phyloP scores from a whole-genome alignment of 305 asterid species.

The Withania somnifera region DNA sequence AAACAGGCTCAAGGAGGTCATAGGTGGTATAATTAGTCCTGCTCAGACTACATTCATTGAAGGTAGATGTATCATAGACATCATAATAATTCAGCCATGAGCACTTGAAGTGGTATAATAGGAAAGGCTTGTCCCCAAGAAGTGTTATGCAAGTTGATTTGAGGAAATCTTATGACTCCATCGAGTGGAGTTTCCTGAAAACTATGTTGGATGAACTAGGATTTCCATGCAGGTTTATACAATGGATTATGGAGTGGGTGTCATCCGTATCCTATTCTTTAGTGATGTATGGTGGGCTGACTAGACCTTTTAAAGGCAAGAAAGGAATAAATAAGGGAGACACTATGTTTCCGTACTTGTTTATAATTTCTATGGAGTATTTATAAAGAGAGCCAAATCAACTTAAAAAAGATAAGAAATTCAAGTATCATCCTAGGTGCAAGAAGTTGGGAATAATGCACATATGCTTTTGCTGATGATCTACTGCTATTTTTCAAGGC shows the following conservation, averaged over 20 bases:
- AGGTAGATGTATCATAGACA: not conserved
- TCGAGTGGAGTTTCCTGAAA: not conserved
- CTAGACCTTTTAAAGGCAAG: accelerated
- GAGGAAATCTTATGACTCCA: not conserved
- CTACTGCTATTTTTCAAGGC: not conserved
- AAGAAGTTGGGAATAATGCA: not conserved
- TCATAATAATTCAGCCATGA: not conserved
- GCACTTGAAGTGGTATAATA: no score
- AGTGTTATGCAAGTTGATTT: not conserved
- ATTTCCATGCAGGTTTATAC: not conserved
- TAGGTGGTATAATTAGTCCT: not conserved
- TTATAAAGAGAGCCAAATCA: not conserved
- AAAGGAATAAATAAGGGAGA: not conserved
- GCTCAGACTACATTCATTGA: not conserved
- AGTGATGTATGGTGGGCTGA: not conserved
- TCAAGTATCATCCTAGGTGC: not conserved
- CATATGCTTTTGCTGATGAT: not conserved
- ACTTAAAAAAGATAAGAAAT: no score
- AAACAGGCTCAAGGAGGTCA: not conserved
- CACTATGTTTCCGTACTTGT: not conserved
- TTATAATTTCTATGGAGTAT: not conserved
- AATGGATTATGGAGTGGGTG: not conserved
- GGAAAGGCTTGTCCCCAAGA: not conserved
- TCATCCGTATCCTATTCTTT: not conserved
- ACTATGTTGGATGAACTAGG: not conserved